These are phyloP conservation scores for Rubroboletus satanas DNA, from an alignment of 768 basidiomycete genomes.

Conservation along the genomic window DNA sequence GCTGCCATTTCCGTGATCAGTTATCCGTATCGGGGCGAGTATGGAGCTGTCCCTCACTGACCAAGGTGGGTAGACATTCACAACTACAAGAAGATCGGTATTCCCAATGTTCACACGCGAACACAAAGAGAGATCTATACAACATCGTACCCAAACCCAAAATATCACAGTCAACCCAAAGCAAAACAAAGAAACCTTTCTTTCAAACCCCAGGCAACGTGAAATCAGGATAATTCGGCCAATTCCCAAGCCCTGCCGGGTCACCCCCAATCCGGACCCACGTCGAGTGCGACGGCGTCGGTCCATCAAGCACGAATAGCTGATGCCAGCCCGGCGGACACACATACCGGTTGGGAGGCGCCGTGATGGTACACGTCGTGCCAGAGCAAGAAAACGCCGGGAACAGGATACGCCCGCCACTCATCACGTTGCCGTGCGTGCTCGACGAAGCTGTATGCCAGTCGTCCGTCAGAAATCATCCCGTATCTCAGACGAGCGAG, in stretches of 20 bases:
- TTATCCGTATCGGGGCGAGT: not conserved
- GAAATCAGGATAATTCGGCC: conserved; percentile 70
- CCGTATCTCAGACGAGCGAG: too few species aligned
- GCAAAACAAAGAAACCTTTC: not conserved
- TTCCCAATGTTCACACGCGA: not conserved
- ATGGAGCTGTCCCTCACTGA: not conserved
- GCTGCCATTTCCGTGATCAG: not conserved
- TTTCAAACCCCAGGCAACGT: conserved; percentile 34
- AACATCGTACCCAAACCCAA: not conserved
- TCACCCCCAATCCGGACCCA: conserved; percentile 83
- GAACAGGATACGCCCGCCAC: conserved; percentile 64
- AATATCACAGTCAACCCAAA: not conserved
- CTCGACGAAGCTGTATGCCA: conserved; percentile 55
- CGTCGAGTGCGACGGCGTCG: conserved; percentile 69
- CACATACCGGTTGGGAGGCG: conserved; percentile 65
- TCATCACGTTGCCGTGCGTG: conserved; percentile 75
- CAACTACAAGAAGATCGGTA: not conserved
- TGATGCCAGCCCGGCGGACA: conserved; percentile 77
- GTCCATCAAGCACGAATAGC: conserved; percentile 72
- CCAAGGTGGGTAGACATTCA: not conserved
- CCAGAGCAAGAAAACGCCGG: conserved; percentile 67
- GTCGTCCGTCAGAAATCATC: not conserved
- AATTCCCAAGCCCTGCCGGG: conserved; percentile 63
- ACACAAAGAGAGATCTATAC: not conserved
- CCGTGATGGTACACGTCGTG: conserved; percentile 70